Evolutionary conservation across 2,329 filamentous ascomycete species (phyloP), one percentile per base, ranked within the genome.

Genomic region (Verticillium zaregamsianum): DNA sequence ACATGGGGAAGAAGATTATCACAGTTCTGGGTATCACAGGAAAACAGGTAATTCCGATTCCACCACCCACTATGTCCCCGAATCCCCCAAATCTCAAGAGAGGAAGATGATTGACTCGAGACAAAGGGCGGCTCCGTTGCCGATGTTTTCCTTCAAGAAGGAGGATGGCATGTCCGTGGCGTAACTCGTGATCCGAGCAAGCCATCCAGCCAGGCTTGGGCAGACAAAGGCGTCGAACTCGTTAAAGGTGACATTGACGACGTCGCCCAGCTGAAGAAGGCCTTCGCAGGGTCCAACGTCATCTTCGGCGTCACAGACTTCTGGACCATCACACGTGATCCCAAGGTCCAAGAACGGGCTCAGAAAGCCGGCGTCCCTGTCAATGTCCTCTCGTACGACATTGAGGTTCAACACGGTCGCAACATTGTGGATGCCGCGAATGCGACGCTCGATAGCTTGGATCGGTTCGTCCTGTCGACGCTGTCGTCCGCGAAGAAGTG

Each of bases 361-460:
- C 9, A 56, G n/a, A 11, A 9, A 12, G 25, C 12, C 3, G 28
- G 28, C n/a, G 28, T 35, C 54, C 54, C 54, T n/a, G 54, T 56
- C 28, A 56, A 56, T 25, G n/a, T n/a, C 54, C 12, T 56, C 14
- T 23, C 54, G 11, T 64, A 64, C 58, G 65, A 67, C 25, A 55
- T 60, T n/a, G 66, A 67, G 37, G 31, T 59, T 14, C 56, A 62
- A 20, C 59, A 59, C 5, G 40, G 56, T 40, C 54, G 55, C 28
- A 62, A 62, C 57, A 62, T 62, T n/a, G 37, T 58, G 14, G 63
- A 64, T 31, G 66, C 66, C 28, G 66, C 64, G 5, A 60, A 61
- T 3, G 58, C 63, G 8, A 52, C 66, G 31, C 33, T 55, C 37
- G 45, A 55, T n/a, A 52, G 37, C 2, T 52, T 67, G 11, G 57